Evolutionary conservation across 1,284 basidiomycete genomes (phyloP).

Genomic region (Trichosporon ovoides): DNA sequence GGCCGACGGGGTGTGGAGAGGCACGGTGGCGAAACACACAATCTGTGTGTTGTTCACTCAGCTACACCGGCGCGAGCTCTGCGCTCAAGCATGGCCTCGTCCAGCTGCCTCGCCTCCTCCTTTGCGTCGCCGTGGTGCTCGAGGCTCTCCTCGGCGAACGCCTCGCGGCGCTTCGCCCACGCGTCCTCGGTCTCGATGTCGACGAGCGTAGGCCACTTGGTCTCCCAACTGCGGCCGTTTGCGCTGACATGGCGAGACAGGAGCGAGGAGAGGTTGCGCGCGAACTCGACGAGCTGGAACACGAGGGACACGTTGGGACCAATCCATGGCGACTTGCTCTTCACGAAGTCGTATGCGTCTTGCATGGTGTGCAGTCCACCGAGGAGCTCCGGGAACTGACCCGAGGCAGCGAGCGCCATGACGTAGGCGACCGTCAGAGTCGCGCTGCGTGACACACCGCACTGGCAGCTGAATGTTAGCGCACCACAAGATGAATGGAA

Average conservation of each 20-base stretch:
- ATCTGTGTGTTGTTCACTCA: no score
- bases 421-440: constrained; percentile 89
- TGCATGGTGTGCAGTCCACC: constrained; percentile 78
- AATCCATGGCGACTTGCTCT: constrained; percentile 78
- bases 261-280: constrained; percentile 66
- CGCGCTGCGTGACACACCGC: constrained; percentile 89
- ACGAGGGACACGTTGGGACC: constrained; percentile 97
- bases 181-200: constrained; percentile 67
- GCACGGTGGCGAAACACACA: not conserved
- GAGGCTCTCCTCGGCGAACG: constrained; percentile 57
- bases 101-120: constrained; percentile 33
- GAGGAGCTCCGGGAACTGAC: constrained; percentile 60
- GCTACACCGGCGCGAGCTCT: not conserved
- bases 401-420: constrained; percentile 81
- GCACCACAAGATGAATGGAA: not conserved
- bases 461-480: constrained; percentile 67
- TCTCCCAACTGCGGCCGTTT: constrained; percentile 18
- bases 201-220: constrained; percentile 49
- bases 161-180: constrained; percentile 67
- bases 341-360: constrained; percentile 84
- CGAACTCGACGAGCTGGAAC: constrained; percentile 92
- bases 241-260: constrained; percentile 49
- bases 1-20: no score
- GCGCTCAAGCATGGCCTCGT: constrained; percentile 35
- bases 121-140: constrained; percentile 29